Evolutionary conservation across 805 yeast species (phyloP), one percentile per base, ranked within the genome.

Genomic region (Kodamaea fukazawae): DNA sequence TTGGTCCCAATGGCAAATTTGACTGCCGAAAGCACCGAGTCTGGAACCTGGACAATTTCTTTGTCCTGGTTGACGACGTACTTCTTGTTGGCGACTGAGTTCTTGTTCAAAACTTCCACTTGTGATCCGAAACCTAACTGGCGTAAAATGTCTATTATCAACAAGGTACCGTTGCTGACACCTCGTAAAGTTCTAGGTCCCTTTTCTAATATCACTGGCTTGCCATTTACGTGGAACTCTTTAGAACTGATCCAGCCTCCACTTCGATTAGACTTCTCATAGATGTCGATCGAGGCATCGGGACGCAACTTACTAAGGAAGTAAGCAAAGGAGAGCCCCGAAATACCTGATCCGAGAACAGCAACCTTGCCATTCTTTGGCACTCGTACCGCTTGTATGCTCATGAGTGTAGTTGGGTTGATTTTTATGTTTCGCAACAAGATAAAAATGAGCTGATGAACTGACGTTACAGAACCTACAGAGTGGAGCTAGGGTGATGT

Each of bases 161-260:
- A 52, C 22, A 83, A 63, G 0, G 89, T 78, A 0, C 98, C 98
- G 29, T 80, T 80, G 40, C 88, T 84, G 4, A 77, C 77, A 0
- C 96, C 96, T 44, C 96, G 67, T 32, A 93, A 65, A 0, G 98
- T 93, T 36, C 98, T 67, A 0, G 99, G 98, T 0, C 98, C 99
- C 46, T 82, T 83, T 52, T 93, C 98, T 22, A 87, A 58, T 2
- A 71, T 43, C 0, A 73, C 57, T 2, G 49, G 47, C 5, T 51
- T 49, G 8, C 48, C 51, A 13, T 44, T 50, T 9, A 54, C 66
- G 18, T 51, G 51, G 54, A 67, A 34, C 10, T 46, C 49, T 42
- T 75, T 66, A 1, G 88, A 73, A 31, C 73, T 61, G 54, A 91
- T 85, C 75, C 85, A 90, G 0, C 99, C 99, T 10, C 96, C 97